Evolutionary conservation across 257 asterid species (phyloP).

Genomic region (Fraxinus americana): DNA sequence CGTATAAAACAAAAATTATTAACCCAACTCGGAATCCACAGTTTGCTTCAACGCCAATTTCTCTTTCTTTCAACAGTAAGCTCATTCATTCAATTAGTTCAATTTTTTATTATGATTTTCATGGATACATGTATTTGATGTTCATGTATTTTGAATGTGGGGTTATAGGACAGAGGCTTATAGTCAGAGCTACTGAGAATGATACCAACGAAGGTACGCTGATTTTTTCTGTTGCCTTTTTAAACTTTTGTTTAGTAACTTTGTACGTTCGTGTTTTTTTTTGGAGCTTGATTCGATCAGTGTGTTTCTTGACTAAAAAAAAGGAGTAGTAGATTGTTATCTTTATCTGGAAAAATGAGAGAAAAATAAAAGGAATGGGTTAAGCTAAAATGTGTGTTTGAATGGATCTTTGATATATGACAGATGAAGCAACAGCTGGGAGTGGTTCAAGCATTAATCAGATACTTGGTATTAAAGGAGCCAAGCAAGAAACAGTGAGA

Average conservation of each 20-base stretch:
- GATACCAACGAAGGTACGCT: constrained; percentile 9
- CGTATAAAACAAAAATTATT: neutral
- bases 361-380: neutral
- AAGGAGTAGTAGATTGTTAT: neutral
- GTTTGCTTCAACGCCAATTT: neutral
- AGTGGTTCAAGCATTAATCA: constrained; percentile 61
- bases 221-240: neutral
- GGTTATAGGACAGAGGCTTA: constrained; percentile 2
- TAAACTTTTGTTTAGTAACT: neutral
- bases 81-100: neutral
- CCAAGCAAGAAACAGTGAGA: constrained; percentile 64
- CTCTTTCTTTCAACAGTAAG: neutral
- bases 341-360: neutral
- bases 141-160: neutral
- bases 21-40: neutral
- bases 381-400: constrained; percentile 7
- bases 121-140: neutral
- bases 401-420: constrained; percentile 36
- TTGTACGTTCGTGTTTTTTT: neutral
- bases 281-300: neutral
- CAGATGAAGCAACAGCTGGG: constrained; percentile 48
- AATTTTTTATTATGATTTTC: neutral
- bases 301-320: neutral
- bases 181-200: neutral
- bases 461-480: constrained; percentile 73